These are phyloP conservation scores for Chlamydomonas asymmetrica DNA, from an alignment of 139 green algal genomes.

Conservation along the genomic window DNA sequence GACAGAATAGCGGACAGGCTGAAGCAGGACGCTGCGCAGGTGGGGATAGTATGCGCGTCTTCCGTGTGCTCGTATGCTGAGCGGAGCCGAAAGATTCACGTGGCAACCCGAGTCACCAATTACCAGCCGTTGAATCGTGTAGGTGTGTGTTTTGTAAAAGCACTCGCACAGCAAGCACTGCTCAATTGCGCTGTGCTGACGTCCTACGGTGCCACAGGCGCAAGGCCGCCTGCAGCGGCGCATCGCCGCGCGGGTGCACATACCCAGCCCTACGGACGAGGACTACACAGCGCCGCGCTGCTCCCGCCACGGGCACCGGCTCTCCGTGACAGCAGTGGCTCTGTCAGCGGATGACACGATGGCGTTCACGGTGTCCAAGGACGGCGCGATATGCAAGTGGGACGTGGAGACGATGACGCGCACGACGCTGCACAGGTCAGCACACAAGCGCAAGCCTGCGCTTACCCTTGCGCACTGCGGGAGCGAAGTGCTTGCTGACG, in stretches of 20 bases:
- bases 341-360: conserved; percentile 72
- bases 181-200: background rate
- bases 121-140: background rate
- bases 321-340: conserved; percentile 72
- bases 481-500: no score
- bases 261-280: conserved; percentile 37
- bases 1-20: conserved; percentile 45
- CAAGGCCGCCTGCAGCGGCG: conserved; percentile 56
- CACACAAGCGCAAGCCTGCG: no score
- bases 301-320: conserved; percentile 35
- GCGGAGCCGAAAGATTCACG: background rate
- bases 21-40: conserved; percentile 53
- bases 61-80: background rate
- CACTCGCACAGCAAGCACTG: no score
- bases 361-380: conserved; percentile 80
- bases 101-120: background rate
- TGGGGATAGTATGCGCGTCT: background rate
- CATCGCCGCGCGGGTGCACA: conserved; percentile 49
- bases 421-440: conserved; percentile 38
- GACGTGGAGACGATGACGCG: conserved; percentile 76
- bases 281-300: conserved; percentile 18
- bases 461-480: no score
- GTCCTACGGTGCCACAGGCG: conserved; percentile 13
- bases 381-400: conserved; percentile 71
- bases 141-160: background rate